phyloP scores from a whole-genome alignment of 1,139 yeast species.

The Zygosaccharomyces sapae region DNA sequence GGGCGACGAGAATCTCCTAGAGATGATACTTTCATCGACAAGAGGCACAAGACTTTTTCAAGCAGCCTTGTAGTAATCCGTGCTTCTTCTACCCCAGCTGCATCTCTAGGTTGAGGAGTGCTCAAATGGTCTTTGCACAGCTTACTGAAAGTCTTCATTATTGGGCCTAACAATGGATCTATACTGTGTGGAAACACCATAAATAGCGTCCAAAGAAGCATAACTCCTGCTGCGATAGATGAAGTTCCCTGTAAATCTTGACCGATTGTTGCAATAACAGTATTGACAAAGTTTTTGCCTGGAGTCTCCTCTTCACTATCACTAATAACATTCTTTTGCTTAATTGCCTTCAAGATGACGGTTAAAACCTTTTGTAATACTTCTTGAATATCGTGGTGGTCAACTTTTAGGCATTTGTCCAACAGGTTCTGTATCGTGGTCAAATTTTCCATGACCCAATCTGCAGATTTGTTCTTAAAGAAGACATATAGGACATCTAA shows the following conservation, averaged over 20 bases:
- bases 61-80: slow-evolving; percentile 72
- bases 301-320: slow-evolving; percentile 51
- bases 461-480: slow-evolving; percentile 66
- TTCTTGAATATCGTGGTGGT: slow-evolving; percentile 79
- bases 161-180: slow-evolving; percentile 67
- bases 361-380: slow-evolving; percentile 71
- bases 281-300: slow-evolving; percentile 57
- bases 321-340: slow-evolving; percentile 36
- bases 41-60: slow-evolving; percentile 70
- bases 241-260: slow-evolving; percentile 80
- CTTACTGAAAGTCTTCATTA: slow-evolving; percentile 84
- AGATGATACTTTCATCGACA: slow-evolving; percentile 74
- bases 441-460: slow-evolving; percentile 73
- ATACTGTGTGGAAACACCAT: slow-evolving; percentile 67
- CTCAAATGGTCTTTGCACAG: slow-evolving; percentile 85
- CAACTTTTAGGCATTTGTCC: slow-evolving; percentile 79
- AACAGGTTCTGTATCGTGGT: slow-evolving; percentile 65
- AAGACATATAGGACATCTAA: slow-evolving; percentile 86
- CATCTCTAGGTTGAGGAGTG: slow-evolving; percentile 48
- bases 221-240: slow-evolving; percentile 88
- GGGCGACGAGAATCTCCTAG: slow-evolving; percentile 92
- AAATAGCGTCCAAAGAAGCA: slow-evolving; percentile 78
- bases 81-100: slow-evolving; percentile 51
- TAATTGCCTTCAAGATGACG: slow-evolving; percentile 61
- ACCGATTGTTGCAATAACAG: slow-evolving; percentile 64